These are phyloP conservation scores for Geotrichum bryndzae DNA, from an alignment of 1,139 yeast genomes.

Conservation along the genomic window DNA sequence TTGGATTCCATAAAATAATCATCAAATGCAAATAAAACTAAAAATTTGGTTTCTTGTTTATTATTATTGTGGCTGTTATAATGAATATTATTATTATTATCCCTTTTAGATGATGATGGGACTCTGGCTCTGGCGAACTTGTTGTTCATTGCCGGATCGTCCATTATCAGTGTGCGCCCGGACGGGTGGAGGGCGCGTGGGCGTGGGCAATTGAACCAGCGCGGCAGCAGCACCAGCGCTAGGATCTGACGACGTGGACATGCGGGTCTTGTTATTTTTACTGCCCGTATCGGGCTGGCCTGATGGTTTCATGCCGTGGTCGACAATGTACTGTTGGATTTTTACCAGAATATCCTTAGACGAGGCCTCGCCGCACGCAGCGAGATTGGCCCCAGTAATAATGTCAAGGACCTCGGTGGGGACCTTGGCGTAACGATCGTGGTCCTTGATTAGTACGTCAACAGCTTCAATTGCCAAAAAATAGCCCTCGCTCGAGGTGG, in stretches of 20 bases:
- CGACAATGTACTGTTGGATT: slow-evolving; percentile 26
- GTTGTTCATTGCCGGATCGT: not conserved
- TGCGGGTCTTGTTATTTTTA: not conserved
- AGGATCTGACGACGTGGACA: slow-evolving; percentile 5
- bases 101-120: slow-evolving; percentile 72
- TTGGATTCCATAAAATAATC: not conserved
- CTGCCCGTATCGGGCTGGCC: not conserved
- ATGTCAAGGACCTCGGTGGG: slow-evolving; percentile 55
- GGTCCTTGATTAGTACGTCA: slow-evolving; percentile 74
- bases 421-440: slow-evolving; percentile 71
- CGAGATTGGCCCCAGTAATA: not conserved
- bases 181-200: not conserved
- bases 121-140: slow-evolving; percentile 61
- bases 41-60: slow-evolving; percentile 31
- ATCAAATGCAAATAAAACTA: slow-evolving; percentile 53
- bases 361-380: slow-evolving; percentile 18
- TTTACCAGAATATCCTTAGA: slow-evolving; percentile 32
- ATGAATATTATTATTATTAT: too few species aligned
- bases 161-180: slow-evolving; percentile 10
- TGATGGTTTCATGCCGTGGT: not conserved
- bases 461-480: slow-evolving; percentile 79
- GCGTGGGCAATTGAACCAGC: not conserved
- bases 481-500: slow-evolving; percentile 59
- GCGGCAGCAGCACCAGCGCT: not conserved
- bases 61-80: too few species aligned